A percentile compares a stretch with the other conserved stretches of the same genome.
Evolutionary conservation across 148 eudicot genomes (phyloP).

Genomic region (Gaultheria prostrata): DNA sequence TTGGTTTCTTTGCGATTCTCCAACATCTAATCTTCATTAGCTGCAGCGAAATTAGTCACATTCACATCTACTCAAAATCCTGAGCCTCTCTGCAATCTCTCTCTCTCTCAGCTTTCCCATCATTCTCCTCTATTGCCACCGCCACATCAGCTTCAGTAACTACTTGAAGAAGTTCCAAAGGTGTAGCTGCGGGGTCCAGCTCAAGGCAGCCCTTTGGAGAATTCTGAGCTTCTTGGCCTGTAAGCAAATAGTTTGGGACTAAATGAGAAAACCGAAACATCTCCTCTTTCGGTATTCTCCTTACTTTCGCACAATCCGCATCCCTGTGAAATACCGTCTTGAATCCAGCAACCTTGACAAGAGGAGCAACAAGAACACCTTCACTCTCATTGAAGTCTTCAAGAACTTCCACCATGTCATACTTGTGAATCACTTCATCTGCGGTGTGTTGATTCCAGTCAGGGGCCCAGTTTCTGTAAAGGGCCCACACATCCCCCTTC

Average conservation of each 20-base stretch:
- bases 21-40: neutral
- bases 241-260: conserved; percentile 47
- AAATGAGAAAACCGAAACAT: conserved; percentile 59
- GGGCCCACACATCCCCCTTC: conserved; percentile 58
- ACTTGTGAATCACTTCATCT: conserved; percentile 35
- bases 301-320: conserved; percentile 25
- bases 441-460: conserved; percentile 48
- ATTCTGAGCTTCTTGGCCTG: conserved; percentile 44
- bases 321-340: conserved; percentile 40
- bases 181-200: conserved; percentile 60
- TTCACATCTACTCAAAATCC: conserved; percentile 7
- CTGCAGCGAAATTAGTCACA: neutral
- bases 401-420: conserved; percentile 65
- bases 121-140: neutral
- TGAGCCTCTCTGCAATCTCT: neutral
- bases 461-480: conserved; percentile 55
- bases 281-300: conserved; percentile 46
- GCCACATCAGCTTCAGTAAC: conserved; percentile 19
- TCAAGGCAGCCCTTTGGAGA: conserved; percentile 48
- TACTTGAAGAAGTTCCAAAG: conserved; percentile 44
- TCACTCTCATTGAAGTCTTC: conserved; percentile 34
- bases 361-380: conserved; percentile 44
- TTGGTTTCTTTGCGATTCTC: neutral
- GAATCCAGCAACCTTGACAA: conserved; percentile 49
- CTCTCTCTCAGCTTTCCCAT: neutral